Base-by-base conservation (phyloP, 257 asterid species). In the Plantago major region DNA sequence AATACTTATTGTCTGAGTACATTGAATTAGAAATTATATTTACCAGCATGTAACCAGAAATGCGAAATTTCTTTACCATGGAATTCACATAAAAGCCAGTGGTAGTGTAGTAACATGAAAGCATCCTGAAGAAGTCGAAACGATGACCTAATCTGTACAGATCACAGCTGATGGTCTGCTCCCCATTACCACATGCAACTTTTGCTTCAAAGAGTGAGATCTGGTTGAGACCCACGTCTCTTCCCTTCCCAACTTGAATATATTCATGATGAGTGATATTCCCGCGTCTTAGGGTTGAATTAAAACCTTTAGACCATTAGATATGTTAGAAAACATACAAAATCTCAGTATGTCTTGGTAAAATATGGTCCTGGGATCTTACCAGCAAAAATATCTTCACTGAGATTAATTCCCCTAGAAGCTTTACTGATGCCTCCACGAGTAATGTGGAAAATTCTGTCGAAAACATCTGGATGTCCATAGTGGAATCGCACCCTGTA, bases 341-440 rank as follows among this genome's bases (percentile, higher is more conserved):
- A 28, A 43, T 33, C 40, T 11, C 7, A 52, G 17, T 44, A 46
- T 42, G 46, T 30, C 14, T 38, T 44, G 12, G 55, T 13, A 44
- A 42, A 53, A 15, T 26, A 54, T 2, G 54, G 69, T 48, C 46
- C 12, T 61, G 46, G 46, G 15, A 28, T 43, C 79, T 63, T 72
- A 81, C 87, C 87, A 52, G 87, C 87, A 73, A 81, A 81, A 57
- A 81, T 81, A 66, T 81, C 87, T 63, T 81, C 87, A 22, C 87
- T 81, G 40, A 81, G 87, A 63, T 78, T 81, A 67, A 81, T 78
- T 44, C 87, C 87, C 70, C 68, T 73, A 18, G 87, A 81, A 70
- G 87, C 81, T 71, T 81, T 81, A 73, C 87, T 81, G 63, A 81
- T 81, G 54, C 87, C 87, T 46, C 87, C 87, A 3, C 87, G 87